phyloP scores from a whole-genome alignment of 1,284 basidiomycete species.

The Ustilago bromivora region DNA sequence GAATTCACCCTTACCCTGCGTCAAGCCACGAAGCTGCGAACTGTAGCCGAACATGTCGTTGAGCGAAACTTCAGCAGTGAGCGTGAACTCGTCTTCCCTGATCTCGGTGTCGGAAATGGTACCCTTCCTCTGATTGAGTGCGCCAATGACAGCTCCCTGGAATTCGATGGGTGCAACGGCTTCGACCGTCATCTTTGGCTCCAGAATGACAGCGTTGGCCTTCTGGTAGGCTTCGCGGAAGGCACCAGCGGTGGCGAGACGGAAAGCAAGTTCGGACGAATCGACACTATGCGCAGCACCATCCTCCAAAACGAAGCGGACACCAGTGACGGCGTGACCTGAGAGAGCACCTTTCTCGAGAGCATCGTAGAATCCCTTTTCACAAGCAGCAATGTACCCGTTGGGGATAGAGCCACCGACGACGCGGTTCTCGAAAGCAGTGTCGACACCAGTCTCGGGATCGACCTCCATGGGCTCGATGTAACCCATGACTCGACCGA shows the following conservation, averaged over 20 bases:
- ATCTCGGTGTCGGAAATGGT: conserved; percentile 97
- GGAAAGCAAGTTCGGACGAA: conserved; percentile 96
- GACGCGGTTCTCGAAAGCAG: conserved; percentile 87
- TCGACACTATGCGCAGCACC: conserved; percentile 95
- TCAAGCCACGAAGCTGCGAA: conserved; percentile 80
- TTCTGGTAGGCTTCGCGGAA: conserved; percentile 90
- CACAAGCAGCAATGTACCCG: conserved; percentile 92
- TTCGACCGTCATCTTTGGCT: conserved; percentile 98
- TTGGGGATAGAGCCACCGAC: conserved; percentile 93
- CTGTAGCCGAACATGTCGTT: conserved; percentile 97
- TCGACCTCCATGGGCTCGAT: conserved; percentile 91
- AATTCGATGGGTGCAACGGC: conserved; percentile 96
- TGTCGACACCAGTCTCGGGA: conserved; percentile 84
- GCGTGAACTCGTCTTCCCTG: conserved; percentile 95
- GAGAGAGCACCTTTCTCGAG: conserved; percentile 90
- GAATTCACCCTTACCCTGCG: conserved; percentile 75
- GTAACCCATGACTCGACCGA: conserved; percentile 86
- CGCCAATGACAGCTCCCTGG: conserved; percentile 96
- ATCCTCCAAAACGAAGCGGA: conserved; percentile 89
- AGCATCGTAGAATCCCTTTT: conserved; percentile 97
- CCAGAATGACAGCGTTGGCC: conserved; percentile 85
- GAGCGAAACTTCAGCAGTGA: conserved; percentile 89
- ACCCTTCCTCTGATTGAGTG: conserved; percentile 90
- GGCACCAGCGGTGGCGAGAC: conserved; percentile 87
- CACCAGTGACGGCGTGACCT: conserved; percentile 88